Percentiles rank a stretch among this genome's conserved stretches.
Conservation (phyloP, 768 basidiomycete genomes). For the Pulveroboletus sp. region DNA sequence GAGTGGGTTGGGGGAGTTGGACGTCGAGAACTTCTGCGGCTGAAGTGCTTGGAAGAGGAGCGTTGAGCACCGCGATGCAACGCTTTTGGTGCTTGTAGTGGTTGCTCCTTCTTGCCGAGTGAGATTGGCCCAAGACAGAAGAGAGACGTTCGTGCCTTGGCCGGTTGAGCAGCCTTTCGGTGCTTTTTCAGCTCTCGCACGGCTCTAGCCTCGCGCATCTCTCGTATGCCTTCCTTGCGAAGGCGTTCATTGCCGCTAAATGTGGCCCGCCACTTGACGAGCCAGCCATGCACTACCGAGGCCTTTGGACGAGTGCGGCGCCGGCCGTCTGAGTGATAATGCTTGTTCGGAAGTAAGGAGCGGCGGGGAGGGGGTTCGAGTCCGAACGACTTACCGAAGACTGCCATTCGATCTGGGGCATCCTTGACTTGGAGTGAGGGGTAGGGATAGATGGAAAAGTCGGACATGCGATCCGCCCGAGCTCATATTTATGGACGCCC, state of each 20-base stretch:
- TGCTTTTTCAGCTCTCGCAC: constrained; percentile 28
- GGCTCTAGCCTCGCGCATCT: constrained; percentile 57
- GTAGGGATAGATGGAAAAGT: constrained; percentile 6
- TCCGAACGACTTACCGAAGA: constrained; percentile 24
- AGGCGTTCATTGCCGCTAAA: constrained; percentile 57
- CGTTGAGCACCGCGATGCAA: constrained; percentile 5
- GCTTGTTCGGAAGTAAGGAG: constrained; percentile 18
- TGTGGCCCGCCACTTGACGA: constrained; percentile 75
- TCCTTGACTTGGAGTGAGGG: constrained; percentile 3
- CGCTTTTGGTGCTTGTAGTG: constrained; percentile 7
- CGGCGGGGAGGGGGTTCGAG: not conserved
- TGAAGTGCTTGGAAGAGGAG: constrained; percentile 9
- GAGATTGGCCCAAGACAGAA: constrained; percentile 29
- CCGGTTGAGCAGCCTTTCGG: constrained; percentile 18
- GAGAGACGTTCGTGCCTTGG: constrained; percentile 12
- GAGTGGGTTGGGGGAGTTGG: constrained; percentile 14
- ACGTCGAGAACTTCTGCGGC: constrained; percentile 8
- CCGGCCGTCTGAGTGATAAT: constrained; percentile 34
- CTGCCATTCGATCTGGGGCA: constrained; percentile 33
- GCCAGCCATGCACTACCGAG: constrained; percentile 69
- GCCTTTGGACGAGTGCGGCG: constrained; percentile 47
- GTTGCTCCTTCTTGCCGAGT: constrained; percentile 15
- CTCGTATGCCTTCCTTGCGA: constrained; percentile 63
- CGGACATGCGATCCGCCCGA: constrained; percentile 8
- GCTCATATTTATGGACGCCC: constrained; percentile 25